Conservation (phyloP, 1,139 yeast genomes). For the Trichomonascaceae sp. region DNA sequence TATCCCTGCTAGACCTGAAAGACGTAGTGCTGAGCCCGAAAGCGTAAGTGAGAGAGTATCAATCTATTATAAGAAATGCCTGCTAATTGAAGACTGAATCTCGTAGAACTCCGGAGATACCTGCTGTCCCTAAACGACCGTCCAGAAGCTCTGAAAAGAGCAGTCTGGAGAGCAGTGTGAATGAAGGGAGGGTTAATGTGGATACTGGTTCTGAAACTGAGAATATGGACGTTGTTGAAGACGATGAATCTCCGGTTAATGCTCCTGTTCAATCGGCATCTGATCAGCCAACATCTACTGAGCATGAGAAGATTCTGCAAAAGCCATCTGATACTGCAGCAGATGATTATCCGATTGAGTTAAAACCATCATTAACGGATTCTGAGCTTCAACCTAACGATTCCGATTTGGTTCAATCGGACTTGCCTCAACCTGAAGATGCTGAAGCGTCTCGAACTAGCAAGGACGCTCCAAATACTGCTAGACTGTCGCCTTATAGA, state of each 20-base stretch:
- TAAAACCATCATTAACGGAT: not conserved
- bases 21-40: not conserved
- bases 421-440: not conserved
- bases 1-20: not conserved
- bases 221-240: not conserved
- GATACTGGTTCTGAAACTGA: not conserved
- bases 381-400: not conserved
- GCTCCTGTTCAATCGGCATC: not conserved
- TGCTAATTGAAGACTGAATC: not conserved
- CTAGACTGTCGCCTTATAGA: not conserved
- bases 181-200: not conserved
- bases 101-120: slow-evolving; percentile 3
- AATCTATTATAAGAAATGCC: not conserved
- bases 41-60: not conserved
- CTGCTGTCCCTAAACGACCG: slow-evolving; percentile 6
- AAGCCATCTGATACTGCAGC: not conserved
- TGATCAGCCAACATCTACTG: not conserved
- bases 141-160: not conserved
- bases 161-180: not conserved
- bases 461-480: not conserved
- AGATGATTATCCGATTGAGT: not conserved
- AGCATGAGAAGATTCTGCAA: not conserved
- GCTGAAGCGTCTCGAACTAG: not conserved
- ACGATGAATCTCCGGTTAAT: not conserved
- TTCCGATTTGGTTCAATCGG: not conserved